Base-by-base conservation (phyloP, 768 basidiomycete genomes). In the Sporobolomyces phaffii region DNA sequence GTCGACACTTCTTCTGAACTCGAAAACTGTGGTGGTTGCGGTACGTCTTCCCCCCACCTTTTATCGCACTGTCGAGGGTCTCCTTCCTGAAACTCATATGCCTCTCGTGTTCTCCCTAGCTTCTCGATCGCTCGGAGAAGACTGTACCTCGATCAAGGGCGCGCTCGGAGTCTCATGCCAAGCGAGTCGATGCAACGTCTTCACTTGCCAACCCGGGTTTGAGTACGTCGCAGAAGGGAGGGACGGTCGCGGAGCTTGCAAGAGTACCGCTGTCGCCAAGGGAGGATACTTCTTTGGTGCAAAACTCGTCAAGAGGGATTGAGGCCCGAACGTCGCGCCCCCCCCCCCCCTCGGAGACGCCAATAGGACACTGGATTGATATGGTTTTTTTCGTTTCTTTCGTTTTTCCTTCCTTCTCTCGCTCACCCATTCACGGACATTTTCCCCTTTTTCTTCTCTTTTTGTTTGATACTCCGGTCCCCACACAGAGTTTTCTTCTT, bases 91-190 rank as follows among this genome's bases (percentile, higher is more conserved):
- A 9, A 38, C 38, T 45, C 65, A 10, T 28, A 18, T 28, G 4
- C 17, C 44, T n/a, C 11, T 5, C 53, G 18, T 3, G 20, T 24
- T 13, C 29, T 33, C 45, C 26, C 22, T 47, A 69, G 69, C 60
- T 5, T 65, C 70, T 10, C 62, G 60, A 22, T 77, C 73, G n/a
- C 76, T 75, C 11, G 81, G 81, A 2, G 70, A 80, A 44, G 81
- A 82, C 73, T 83, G 82, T 74, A 81, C 80, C 54, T 73, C 75
- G 14, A 81, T 82, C 65, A 78, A 80, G n/a, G 73, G 79, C 53
- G 80, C 80, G n/a, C 77, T 78, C 56, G 62, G 74, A 11, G 80
- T 82, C 26, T 68, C 73, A 15, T 82, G 81, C 73, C 62, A 69
- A 10, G 65, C 67, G 11, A 78, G 80, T 17, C 47, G 69, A 38